Conservation (phyloP, 2,329 filamentous ascomycete genomes). For the Fusarium setosum region DNA sequence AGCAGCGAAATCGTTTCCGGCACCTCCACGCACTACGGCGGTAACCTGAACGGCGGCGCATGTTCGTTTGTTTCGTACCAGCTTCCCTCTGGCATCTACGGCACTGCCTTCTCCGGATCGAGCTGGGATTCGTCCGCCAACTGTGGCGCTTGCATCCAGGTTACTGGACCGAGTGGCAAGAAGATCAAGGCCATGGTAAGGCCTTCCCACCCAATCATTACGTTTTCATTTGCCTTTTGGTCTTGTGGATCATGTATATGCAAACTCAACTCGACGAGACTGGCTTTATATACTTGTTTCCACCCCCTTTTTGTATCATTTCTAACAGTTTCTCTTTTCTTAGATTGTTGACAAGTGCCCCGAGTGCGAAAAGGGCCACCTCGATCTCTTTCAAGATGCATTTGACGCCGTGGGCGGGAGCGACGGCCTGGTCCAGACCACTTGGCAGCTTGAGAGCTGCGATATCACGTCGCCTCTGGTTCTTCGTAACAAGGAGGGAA, state of each 20-base stretch:
- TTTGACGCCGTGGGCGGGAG: slow-evolving; percentile 51
- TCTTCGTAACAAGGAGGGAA: slow-evolving; percentile 57
- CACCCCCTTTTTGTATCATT: too few species aligned
- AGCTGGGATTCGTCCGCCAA: slow-evolving; percentile 66
- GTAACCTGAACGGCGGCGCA: slow-evolving; percentile 67
- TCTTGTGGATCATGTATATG: too few species aligned
- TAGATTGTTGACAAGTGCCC: slow-evolving; percentile 59
- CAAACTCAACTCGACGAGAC: too few species aligned
- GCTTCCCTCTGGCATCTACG: slow-evolving; percentile 67
- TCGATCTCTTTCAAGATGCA: slow-evolving; percentile 58
- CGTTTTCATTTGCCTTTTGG: too few species aligned
- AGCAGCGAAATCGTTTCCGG: slow-evolving; percentile 24
- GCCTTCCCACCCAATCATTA: neutral
- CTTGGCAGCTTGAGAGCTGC: slow-evolving; percentile 53
- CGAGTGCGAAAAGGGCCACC: slow-evolving; percentile 53
- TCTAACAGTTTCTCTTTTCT: too few species aligned
- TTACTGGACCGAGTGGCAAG: slow-evolving; percentile 66
- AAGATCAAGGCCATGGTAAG: slow-evolving; percentile 72
- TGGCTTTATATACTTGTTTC: too few species aligned
- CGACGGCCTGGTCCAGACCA: slow-evolving; percentile 50
- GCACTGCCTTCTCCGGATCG: slow-evolving; percentile 69
- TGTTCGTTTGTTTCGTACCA: slow-evolving; percentile 74
- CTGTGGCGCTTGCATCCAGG: slow-evolving; percentile 72
- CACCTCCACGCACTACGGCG: slow-evolving; percentile 62
- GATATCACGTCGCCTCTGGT: slow-evolving; percentile 54